phyloP scores from a whole-genome alignment of 306 rosid species.

The Coriaria nepalensis region DNA sequence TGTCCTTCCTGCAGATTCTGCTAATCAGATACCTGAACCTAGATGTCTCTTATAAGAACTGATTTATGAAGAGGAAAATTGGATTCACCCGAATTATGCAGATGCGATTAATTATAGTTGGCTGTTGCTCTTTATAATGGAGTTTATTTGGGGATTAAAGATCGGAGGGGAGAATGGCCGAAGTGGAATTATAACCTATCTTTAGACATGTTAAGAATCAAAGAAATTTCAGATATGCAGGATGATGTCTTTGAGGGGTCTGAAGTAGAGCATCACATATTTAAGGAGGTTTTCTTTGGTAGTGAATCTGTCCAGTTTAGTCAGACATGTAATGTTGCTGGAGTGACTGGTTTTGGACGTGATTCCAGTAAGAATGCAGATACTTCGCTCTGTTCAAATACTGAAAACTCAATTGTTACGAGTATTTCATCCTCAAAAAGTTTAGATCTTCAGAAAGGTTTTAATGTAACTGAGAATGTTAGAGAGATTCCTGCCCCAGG shows the following conservation, averaged over 20 bases:
- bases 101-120: constrained; percentile 4
- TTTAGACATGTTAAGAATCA: constrained; percentile 26
- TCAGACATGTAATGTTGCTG: constrained; percentile 45
- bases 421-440: constrained; percentile 40
- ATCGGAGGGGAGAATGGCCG: constrained; percentile 19
- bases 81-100: not conserved
- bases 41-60: not conserved
- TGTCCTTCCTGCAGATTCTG: too few relatives aligned
- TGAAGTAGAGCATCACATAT: constrained; percentile 49
- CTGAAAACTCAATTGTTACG: constrained; percentile 47
- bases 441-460: constrained; percentile 27
- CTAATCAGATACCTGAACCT: too few relatives aligned
- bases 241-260: constrained; percentile 84
- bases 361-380: constrained; percentile 47
- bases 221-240: constrained; percentile 42
- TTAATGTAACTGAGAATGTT: constrained; percentile 26
- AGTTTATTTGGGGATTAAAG: constrained; percentile 15
- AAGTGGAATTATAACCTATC: constrained; percentile 16
- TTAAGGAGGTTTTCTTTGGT: constrained; percentile 58
- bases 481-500: constrained; percentile 28
- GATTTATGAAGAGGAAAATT: not conserved
- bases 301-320: constrained; percentile 24
- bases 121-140: constrained; percentile 17
- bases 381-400: constrained; percentile 55
- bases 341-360: constrained; percentile 43